Evolutionary conservation across 179 eudicot species (phyloP), one percentile per base, ranked within the genome.

Genomic region (Sideroxylon spinosum): DNA sequence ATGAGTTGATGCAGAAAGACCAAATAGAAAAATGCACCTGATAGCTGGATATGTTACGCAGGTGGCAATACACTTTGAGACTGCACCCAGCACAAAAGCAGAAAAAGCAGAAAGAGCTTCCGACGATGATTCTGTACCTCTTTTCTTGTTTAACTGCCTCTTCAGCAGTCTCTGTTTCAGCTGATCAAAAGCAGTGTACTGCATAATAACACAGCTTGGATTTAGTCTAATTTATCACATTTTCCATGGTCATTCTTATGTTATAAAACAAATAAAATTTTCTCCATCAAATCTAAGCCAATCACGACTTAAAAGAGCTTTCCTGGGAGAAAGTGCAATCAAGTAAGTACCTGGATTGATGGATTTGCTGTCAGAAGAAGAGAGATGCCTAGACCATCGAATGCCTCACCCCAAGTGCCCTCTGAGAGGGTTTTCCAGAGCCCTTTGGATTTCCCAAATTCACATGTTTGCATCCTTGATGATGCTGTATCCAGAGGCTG

Each of bases 401-500:
- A 95, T 75, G 95, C 90, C 76, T 89, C 87, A 49, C 86, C 84
- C 98, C 97, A 95, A 23, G 80, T 89, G 55, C 92, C 91, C 87
- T 93, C 97, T 55, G 95, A 81, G 52, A 95, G 91, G 74, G 95
- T 91, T 68, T 86, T 77, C 95, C 88, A 91, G 10, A 95, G 88
- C 73, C 98, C 97, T 83, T 95, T 93, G 29, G 98, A 90, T 81
- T 91, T 90, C 68, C 98, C 98, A 83, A 91, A 95, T 49, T 85
- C 97, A 84, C 97, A 87, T 59, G 95, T 93, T 86, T 95, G 99
- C 99, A 95, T 95, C 88, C 85, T 90, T 71, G 99, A 91, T 28
- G 99, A 88, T 67, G 92, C 96, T 62, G 99, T 95, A 82, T 95
- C 99, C 81, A 95, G 84, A 37, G 98, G 99, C 99, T 95, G 91